These are phyloP conservation scores for Bromus sterilis DNA, from an alignment of 176 grass and related monocot species.

Conservation along the genomic window DNA sequence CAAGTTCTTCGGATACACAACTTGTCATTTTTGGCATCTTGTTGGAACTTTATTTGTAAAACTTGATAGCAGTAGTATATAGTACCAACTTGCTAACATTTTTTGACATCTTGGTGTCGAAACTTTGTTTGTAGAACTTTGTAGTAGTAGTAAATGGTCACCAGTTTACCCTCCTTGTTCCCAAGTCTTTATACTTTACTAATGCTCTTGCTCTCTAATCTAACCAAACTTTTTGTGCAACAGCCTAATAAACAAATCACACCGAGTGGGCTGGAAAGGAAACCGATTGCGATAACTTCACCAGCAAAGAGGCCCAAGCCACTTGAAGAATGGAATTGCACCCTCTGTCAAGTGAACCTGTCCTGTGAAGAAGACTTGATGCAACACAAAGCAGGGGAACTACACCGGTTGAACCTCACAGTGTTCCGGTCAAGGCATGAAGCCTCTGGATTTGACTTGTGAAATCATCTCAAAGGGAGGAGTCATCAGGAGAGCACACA, in stretches of 20 bases:
- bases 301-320: constrained; percentile 2
- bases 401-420: constrained; percentile 2
- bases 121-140: not conserved
- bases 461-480: not conserved
- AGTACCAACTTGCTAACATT: no score
- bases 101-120: not conserved
- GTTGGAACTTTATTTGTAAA: no score
- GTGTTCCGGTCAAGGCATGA: not conserved
- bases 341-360: not conserved
- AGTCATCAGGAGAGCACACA: not conserved
- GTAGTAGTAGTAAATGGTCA: no score
- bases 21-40: no score
- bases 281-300: not conserved
- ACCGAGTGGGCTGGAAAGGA: constrained; percentile 1
- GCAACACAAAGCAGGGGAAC: not conserved
- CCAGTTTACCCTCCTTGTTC: not conserved
- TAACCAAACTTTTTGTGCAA: not conserved
- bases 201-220: not conserved
- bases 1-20: not conserved
- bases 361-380: not conserved
- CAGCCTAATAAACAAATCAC: constrained; percentile 2
- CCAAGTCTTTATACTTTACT: not conserved
- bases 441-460: not conserved
- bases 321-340: not conserved
- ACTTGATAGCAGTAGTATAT: no score